phyloP scores from a whole-genome alignment of 768 basidiomycete genomes.

The Auricularia cornea region DNA sequence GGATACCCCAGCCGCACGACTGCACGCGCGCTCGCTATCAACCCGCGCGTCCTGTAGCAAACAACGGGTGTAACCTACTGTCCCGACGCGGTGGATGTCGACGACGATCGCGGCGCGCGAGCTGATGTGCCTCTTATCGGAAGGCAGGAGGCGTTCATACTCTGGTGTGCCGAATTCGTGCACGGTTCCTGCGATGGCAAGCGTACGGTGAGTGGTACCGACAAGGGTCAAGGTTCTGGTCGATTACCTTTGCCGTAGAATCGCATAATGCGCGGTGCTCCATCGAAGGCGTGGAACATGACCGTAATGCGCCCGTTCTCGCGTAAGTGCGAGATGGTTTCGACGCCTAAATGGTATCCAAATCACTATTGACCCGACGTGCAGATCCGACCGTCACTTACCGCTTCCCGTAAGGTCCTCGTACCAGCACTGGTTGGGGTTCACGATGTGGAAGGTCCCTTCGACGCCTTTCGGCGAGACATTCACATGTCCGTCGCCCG shows the following conservation, averaged over 20 bases:
- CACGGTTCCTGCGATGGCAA: constrained; percentile 35
- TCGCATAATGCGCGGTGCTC: constrained; percentile 48
- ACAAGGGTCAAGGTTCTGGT: constrained; percentile 2
- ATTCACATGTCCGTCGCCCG: constrained; percentile 51
- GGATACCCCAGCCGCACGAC: constrained; percentile 63
- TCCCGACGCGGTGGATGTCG: constrained; percentile 51
- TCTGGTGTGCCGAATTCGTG: constrained; percentile 57
- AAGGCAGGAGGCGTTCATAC: constrained; percentile 44
- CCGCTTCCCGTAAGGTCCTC: constrained; percentile 67
- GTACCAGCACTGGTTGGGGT: constrained; percentile 55
- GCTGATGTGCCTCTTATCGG: constrained; percentile 40
- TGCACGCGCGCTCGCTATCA: constrained; percentile 16
- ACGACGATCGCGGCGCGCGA: constrained; percentile 54
- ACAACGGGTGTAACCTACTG: constrained; percentile 21
- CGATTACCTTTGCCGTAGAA: constrained; percentile 47
- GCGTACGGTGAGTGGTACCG: neutral
- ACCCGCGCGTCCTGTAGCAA: neutral
- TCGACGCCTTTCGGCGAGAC: constrained; percentile 46
- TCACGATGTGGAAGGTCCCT: constrained; percentile 49
- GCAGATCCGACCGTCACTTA: constrained; percentile 20
- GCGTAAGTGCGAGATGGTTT: constrained; percentile 32
- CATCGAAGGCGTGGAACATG: constrained; percentile 54
- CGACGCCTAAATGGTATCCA: constrained; percentile 31
- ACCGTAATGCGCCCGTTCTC: constrained; percentile 58
- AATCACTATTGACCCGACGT: neutral